Evolutionary conservation across 2,329 filamentous ascomycete genomes (phyloP), one percentile per base, ranked within the genome.

Genomic region (Rhynchosporium secalis): DNA sequence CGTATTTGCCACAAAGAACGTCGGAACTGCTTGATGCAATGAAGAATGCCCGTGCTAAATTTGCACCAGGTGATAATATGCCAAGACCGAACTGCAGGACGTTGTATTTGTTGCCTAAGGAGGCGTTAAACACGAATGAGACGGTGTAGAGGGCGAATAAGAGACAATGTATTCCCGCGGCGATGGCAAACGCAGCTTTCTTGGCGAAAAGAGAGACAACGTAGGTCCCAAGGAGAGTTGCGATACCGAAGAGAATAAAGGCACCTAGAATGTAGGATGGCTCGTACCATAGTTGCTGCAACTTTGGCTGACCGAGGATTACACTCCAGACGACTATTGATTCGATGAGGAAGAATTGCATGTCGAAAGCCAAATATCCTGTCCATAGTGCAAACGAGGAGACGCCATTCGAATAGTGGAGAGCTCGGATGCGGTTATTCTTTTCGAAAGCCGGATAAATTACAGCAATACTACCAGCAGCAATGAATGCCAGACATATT

Each of bases 41-140:
- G 52, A 87, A 81, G 29, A 89, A 73, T 1, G 83, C 78, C 63
- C 85, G 78, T 10, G 84, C 75, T 2, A 89, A 74, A 65, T 83
- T 87, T 3, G 81, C 84, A 13, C 83, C 77, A 0, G 86, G 86
- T 0, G 83, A 83, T 52, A 87, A 78, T 0, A 82, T 71, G 0
- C 79, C 81, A 55, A 86, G 79, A 2, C 80, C 80, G 73, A 83
- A 88, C 68, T 87, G 81, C 10, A 81, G 78, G 26, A 81, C 78
- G 10, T 79, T 77, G 60, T 87, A 75, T 60, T 80, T 78, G 9
- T 72, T 72, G 1, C 80, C 77, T 68, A 86, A 87, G 0, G 84
- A 86, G 60, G 86, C 74, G n/a, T 83, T 80, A 13, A 73, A 75
- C 73, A 82, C 75, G 68, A 81, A 81, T 15, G 74, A 76, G 56